Percentiles rank a stretch among this genome's conserved stretches.
phyloP scores from a whole-genome alignment of 139 green algal species.

The Auxenochlorella protothecoides region DNA sequence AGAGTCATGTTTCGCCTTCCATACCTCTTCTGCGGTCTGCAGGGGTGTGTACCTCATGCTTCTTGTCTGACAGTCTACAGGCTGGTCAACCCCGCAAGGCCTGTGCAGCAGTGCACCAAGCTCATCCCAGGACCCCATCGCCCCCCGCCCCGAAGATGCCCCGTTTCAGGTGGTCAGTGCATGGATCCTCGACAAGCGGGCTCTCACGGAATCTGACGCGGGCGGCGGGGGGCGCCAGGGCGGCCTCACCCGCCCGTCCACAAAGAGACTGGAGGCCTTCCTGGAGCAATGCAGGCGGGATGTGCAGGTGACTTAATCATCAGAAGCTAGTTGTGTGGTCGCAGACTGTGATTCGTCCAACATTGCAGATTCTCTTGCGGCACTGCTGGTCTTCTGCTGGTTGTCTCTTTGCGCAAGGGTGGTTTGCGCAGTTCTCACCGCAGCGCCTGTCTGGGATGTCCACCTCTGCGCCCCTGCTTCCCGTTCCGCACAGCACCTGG shows the following conservation, averaged over 20 bases:
- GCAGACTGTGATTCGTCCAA: too few species aligned
- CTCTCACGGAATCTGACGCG: slow-evolving; percentile 20
- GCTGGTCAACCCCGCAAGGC: background rate
- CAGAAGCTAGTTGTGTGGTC: too few species aligned
- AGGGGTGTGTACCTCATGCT: background rate
- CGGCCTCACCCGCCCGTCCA: slow-evolving; percentile 1
- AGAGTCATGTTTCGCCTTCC: background rate
- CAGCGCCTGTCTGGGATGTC: background rate
- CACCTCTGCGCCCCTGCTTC: background rate
- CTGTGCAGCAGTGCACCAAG: background rate
- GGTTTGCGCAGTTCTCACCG: background rate
- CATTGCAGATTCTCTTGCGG: background rate
- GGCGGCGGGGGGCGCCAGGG: background rate
- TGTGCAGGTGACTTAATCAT: background rate
- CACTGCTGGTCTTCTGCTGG: background rate
- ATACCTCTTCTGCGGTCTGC: background rate
- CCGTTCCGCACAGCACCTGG: background rate
- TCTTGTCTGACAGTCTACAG: background rate
- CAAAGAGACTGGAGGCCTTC: slow-evolving; percentile 11
- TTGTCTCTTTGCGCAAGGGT: background rate
- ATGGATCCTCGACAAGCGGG: slow-evolving; percentile 67
- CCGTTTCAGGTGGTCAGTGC: slow-evolving; percentile 38
- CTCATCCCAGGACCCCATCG: background rate
- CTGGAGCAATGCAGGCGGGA: slow-evolving; percentile 17
- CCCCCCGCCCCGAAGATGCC: slow-evolving; percentile 16